Evolutionary conservation across 164 flowering plant species (phyloP).

Genomic region (Liriodendron chinense): DNA sequence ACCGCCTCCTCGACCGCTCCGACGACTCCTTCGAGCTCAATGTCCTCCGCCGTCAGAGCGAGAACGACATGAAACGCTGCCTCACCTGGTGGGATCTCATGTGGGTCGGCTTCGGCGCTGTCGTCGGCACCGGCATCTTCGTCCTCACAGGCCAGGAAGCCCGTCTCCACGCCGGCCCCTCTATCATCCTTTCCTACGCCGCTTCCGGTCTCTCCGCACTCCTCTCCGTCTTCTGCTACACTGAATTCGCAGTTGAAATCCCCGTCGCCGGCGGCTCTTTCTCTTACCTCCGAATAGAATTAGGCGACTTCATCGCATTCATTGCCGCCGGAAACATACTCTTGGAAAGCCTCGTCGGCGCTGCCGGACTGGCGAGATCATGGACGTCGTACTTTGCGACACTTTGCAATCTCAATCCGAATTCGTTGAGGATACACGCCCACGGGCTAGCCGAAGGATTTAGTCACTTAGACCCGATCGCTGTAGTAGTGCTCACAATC

Average conservation of each 20-base stretch:
- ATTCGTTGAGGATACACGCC: conserved; percentile 44
- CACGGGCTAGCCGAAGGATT: conserved; percentile 40
- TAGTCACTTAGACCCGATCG: conserved; percentile 65
- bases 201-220: conserved; percentile 68
- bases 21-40: conserved; percentile 52
- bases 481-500: conserved; percentile 39
- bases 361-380: conserved; percentile 67
- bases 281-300: conserved; percentile 58
- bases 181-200: conserved; percentile 60
- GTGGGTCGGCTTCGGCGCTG: conserved; percentile 82
- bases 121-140: conserved; percentile 86
- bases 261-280: conserved; percentile 88
- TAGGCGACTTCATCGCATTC: conserved; percentile 74
- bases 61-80: conserved; percentile 53
- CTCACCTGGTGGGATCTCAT: conserved; percentile 86
- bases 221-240: conserved; percentile 69
- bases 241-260: conserved; percentile 73
- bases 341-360: conserved; percentile 65
- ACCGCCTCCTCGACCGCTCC: conserved; percentile 64
- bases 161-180: conserved; percentile 56
- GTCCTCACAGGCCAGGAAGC: conserved; percentile 72
- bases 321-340: conserved; percentile 70
- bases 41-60: conserved; percentile 36
- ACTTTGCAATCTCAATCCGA: conserved; percentile 37
- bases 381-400: conserved; percentile 74